Conservation (phyloP, 2,329 filamentous ascomycete genomes). For the Fusarium robinianum region DNA sequence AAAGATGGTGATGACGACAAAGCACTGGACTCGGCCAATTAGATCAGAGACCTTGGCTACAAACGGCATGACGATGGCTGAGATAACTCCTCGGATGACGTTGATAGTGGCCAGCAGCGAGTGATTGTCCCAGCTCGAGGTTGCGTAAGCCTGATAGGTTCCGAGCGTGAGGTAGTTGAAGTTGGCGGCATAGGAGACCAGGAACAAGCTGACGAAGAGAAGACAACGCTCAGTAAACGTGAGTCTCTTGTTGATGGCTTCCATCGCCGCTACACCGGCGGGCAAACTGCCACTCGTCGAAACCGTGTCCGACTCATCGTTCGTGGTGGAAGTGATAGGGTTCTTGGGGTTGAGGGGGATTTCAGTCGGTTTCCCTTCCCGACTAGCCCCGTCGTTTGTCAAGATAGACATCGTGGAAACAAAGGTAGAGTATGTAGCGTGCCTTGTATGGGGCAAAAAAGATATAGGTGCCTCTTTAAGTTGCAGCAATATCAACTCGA, state of each 20-base stretch:
- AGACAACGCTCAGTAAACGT: slow-evolving; percentile 51
- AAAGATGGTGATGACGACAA: slow-evolving; percentile 59
- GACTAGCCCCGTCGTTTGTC: too few species aligned
- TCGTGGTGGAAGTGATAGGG: too few species aligned
- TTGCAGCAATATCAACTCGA: too few species aligned
- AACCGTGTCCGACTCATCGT: too few species aligned
- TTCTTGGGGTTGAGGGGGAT: too few species aligned
- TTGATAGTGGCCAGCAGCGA: slow-evolving; percentile 63
- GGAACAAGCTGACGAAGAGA: slow-evolving; percentile 61
- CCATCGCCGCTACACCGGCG: slow-evolving; percentile 57
- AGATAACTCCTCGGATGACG: slow-evolving; percentile 62
- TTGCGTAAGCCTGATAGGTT: slow-evolving; percentile 60
- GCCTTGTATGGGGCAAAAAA: too few species aligned
- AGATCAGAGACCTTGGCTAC: slow-evolving; percentile 66
- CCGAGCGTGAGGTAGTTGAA: slow-evolving; percentile 57
- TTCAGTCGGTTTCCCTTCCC: too few species aligned
- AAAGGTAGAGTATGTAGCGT: too few species aligned
- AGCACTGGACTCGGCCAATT: slow-evolving; percentile 64
- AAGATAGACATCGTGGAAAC: too few species aligned
- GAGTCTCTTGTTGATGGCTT: slow-evolving; percentile 53
- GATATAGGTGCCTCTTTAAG: too few species aligned
- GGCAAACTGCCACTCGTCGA: too few species aligned
- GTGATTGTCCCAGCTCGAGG: slow-evolving; percentile 55
- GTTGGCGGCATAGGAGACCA: slow-evolving; percentile 64
- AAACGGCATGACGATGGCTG: slow-evolving; percentile 61